phyloP scores from a whole-genome alignment of 2,329 filamentous ascomycete genomes.

The Arthrobotrys iridis region DNA sequence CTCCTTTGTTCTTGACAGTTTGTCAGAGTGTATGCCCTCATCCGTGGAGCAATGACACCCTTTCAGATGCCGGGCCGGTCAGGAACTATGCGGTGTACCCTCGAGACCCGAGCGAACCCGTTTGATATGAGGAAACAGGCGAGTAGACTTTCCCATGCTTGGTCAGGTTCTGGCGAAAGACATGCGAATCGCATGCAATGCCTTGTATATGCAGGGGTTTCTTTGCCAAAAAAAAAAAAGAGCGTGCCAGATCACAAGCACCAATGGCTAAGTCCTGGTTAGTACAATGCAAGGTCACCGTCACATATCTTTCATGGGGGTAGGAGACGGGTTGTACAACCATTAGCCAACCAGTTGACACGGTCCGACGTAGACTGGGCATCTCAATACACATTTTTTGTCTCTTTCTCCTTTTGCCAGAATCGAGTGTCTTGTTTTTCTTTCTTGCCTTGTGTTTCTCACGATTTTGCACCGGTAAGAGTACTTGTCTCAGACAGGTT shows the following conservation, averaged over 20 bases:
- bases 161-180: background rate
- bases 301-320: slow-evolving; percentile 30
- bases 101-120: background rate
- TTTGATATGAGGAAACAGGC: background rate
- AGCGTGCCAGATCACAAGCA: slow-evolving; percentile 8
- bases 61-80: background rate
- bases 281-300: slow-evolving; percentile 40
- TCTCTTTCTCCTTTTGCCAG: background rate
- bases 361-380: background rate
- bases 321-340: background rate
- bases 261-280: background rate
- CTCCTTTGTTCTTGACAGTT: background rate
- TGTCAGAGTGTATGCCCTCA: background rate
- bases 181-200: slow-evolving; percentile 19
- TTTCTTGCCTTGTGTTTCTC: background rate
- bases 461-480: background rate
- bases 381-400: background rate
- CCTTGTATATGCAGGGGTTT: slow-evolving; percentile 7
- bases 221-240: background rate
- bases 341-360: background rate
- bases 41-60: slow-evolving; percentile 7
- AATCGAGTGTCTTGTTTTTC: background rate
- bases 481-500: slow-evolving; percentile 1
- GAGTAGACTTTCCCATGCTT: no score
- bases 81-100: background rate